Evolutionary conservation across 768 basidiomycete species (phyloP), one percentile per base, ranked within the genome.

Genomic region (Termitomyces titanicus): DNA sequence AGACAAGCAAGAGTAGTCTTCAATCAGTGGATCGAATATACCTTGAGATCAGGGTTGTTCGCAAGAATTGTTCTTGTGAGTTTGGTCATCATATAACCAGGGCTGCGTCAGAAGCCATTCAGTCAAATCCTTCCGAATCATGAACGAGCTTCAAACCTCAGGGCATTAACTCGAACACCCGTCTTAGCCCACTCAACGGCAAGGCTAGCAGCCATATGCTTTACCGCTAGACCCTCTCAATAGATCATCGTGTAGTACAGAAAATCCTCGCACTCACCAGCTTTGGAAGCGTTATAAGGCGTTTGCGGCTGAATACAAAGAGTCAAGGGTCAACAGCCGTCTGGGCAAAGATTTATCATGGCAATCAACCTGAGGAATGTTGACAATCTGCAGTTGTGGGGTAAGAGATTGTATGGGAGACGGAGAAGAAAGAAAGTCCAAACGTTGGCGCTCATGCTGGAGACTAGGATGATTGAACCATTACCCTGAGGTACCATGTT

Each of bases 111-210:
- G 22, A 49, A 38, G 34, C 15, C 13, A 10, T 38, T 53, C 11
- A 46, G 43, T 47, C 29, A 49, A 35, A 50, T 29, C 35, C 33
- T 33, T 27, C 37, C 42, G n/a, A 13, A 53, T 38, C n/a, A 13
- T 33, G 13, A n/a, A 38, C 47, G 39, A 51, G 43, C 15, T 33
- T 57, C 69, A 50, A 59, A 85, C 88, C 86, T 90, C 45, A 91
- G 66, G 50, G 85, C 75, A 69, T 96, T 96, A 53, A 96, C 94
- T 51, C 94, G 83, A 56, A 95, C 86, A 45, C 86, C 86, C 60
- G 87, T 83, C 69, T 86, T 89, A 0, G 96, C 96, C 94, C 95
- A 98, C 73, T 98, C 96, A 24, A 98, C 93, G 1, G 89, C 95
- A 33, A 98, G 78, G 61, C 88, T 92, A 2, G 90, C 77, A 12